phyloP scores from a whole-genome alignment of 306 rosid species.

The Mucuna pruriens region DNA sequence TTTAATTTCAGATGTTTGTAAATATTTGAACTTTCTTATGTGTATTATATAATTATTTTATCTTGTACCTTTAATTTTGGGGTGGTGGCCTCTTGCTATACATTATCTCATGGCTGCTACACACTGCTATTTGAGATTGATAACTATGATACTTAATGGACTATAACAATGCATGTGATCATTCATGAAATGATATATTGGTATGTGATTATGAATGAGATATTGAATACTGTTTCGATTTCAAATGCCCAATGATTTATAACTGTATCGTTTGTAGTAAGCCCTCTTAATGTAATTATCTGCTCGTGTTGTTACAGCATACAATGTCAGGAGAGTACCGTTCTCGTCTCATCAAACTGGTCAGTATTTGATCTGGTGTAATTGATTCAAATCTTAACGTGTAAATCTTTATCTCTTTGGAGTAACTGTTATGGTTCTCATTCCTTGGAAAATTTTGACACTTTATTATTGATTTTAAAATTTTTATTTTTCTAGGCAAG shows the following conservation, averaged over 20 bases:
- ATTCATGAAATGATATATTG: background rate
- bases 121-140: background rate
- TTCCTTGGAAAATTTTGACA: background rate
- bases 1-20: background rate
- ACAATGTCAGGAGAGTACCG: constrained; percentile 88
- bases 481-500: constrained; percentile 63
- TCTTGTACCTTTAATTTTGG: background rate
- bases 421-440: constrained; percentile 12
- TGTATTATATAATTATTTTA: background rate
- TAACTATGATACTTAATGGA: background rate
- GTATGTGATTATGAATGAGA: background rate
- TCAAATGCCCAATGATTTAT: constrained; percentile 19
- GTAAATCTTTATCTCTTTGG: constrained; percentile 13
- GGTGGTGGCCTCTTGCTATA: background rate
- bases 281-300: constrained; percentile 22
- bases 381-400: background rate
- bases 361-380: constrained; percentile 53
- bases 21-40: background rate
- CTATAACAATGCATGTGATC: background rate
- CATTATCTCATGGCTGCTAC: background rate
- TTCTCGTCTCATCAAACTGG: constrained; percentile 85
- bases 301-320: constrained; percentile 63
- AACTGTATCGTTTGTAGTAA: constrained; percentile 11
- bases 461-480: constrained; percentile 9
- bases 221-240: constrained; percentile 10